Evolutionary conservation across 495 filamentous ascomycete species (phyloP).

Genomic region (Aspergillus indologenus): DNA sequence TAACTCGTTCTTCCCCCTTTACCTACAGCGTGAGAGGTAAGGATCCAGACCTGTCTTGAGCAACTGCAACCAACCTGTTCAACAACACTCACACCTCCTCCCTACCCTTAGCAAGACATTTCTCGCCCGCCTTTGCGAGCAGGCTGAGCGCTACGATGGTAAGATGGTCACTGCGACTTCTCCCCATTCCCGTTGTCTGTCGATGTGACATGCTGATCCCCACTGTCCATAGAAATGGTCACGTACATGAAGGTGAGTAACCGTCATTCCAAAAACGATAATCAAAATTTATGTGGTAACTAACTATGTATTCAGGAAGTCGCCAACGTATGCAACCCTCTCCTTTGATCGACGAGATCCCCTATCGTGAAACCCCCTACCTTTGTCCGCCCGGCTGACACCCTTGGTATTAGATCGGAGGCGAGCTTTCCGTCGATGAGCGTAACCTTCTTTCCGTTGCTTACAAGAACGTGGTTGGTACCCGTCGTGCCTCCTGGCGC

Average conservation of each 20-base stretch:
- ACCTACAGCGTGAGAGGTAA: constrained; percentile 81
- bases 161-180: constrained; percentile 40
- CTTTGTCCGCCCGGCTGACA: constrained; percentile 27
- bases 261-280: constrained; percentile 11
- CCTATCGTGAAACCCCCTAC: constrained; percentile 6
- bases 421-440: constrained; percentile 91
- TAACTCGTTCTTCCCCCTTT: constrained; percentile 25
- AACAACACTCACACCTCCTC: constrained; percentile 33
- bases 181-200: not conserved
- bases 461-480: constrained; percentile 99
- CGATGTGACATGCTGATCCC: constrained; percentile 25
- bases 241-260: constrained; percentile 93
- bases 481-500: constrained; percentile 97
- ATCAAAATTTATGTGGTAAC: constrained; percentile 21
- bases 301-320: constrained; percentile 70
- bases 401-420: constrained; percentile 71
- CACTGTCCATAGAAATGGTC: constrained; percentile 78
- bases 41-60: constrained; percentile 22
- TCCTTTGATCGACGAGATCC: not conserved
- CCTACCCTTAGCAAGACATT: constrained; percentile 88
- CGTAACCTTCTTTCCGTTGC: constrained; percentile 98
- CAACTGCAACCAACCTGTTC: constrained; percentile 20
- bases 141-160: constrained; percentile 99
- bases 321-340: constrained; percentile 70
- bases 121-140: constrained; percentile 99